Evolutionary conservation across 768 basidiomycete genomes (phyloP).

Genomic region (Boletus sensibilis): DNA sequence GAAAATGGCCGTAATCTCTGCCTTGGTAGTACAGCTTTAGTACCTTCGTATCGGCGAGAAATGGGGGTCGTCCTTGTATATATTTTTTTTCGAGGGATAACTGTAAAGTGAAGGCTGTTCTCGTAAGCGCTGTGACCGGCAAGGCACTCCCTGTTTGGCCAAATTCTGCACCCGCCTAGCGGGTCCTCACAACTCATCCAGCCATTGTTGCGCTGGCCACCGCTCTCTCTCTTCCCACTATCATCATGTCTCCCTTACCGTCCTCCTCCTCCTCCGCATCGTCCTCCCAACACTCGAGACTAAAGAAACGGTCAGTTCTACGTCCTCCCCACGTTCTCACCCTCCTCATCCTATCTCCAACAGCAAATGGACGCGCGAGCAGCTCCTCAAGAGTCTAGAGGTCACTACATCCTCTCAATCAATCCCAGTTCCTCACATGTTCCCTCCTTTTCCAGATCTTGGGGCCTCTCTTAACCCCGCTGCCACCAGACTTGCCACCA

Average conservation of each 20-base stretch:
- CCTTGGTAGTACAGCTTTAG: neutral
- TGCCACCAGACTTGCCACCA: constrained; percentile 45
- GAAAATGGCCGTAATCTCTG: neutral
- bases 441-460: constrained; percentile 35
- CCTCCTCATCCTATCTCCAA: constrained; percentile 28
- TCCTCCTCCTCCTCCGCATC: constrained; percentile 29
- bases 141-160: constrained; percentile 36
- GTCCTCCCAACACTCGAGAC: constrained; percentile 21
- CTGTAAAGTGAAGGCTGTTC: constrained; percentile 12
- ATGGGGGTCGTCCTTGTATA: constrained; percentile 3
- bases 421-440: constrained; percentile 18
- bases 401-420: constrained; percentile 24
- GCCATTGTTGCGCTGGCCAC: constrained; percentile 45
- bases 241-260: constrained; percentile 34
- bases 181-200: constrained; percentile 33
- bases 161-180: constrained; percentile 35
- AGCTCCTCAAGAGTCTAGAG: constrained; percentile 42
- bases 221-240: constrained; percentile 39
- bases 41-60: neutral
- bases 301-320: constrained; percentile 36
- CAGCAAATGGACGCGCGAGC: constrained; percentile 36
- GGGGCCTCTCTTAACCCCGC: constrained; percentile 38
- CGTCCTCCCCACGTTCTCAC: constrained; percentile 9
- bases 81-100: constrained; percentile 3
- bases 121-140: constrained; percentile 38